Evolutionary conservation across 768 basidiomycete species (phyloP).

Genomic region (Phylloporus arenicola): DNA sequence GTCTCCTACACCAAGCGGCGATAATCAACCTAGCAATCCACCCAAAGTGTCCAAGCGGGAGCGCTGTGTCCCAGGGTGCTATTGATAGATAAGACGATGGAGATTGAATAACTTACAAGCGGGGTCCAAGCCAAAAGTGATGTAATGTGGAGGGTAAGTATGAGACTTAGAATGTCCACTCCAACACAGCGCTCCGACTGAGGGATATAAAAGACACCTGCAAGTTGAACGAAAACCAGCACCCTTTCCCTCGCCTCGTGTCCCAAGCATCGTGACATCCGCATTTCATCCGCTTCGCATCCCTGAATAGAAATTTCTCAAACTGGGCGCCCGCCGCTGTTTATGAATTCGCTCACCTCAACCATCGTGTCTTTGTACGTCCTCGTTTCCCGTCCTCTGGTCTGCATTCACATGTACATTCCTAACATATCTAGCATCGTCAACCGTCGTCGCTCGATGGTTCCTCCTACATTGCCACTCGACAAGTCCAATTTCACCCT

Average conservation of each 20-base stretch:
- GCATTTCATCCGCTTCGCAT: not conserved
- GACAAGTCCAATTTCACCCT: conserved; percentile 23
- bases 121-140: no score
- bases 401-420: conserved; percentile 19
- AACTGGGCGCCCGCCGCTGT: not conserved
- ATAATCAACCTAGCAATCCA: not conserved
- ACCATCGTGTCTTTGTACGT: conserved; percentile 8
- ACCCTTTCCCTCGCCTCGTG: not conserved
- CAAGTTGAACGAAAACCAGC: not conserved
- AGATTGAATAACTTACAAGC: no score
- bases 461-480: conserved; percentile 7
- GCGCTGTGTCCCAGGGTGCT: not conserved
- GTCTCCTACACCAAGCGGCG: no score
- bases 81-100: not conserved
- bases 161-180: no score
- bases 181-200: not conserved
- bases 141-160: no score
- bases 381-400: not conserved
- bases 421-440: conserved; percentile 13
- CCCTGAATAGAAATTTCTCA: conserved; percentile 4
- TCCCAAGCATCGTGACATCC: not conserved
- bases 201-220: not conserved
- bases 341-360: not conserved
- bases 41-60: not conserved
- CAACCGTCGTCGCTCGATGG: conserved; percentile 14